phyloP scores from a whole-genome alignment of 176 grass and related monocot species.

The Phoenix dactylifera region DNA sequence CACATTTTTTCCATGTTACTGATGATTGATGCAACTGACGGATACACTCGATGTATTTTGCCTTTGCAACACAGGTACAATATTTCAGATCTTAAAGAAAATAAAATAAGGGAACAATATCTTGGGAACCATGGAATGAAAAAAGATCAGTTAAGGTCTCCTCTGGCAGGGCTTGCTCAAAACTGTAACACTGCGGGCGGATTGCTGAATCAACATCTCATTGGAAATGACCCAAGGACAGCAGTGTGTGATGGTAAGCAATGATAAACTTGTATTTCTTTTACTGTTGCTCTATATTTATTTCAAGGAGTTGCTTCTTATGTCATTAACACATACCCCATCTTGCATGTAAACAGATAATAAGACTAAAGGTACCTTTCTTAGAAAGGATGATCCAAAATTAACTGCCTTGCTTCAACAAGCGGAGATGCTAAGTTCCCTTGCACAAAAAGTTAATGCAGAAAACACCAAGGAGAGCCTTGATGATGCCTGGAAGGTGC shows the following conservation, averaged over 20 bases:
- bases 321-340: background rate
- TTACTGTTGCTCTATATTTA: conserved; percentile 13
- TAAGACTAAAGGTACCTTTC: conserved; percentile 41
- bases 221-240: conserved; percentile 13
- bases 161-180: conserved; percentile 47
- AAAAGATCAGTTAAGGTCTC: conserved; percentile 36
- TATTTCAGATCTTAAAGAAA: conserved; percentile 43
- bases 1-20: too few relatives aligned
- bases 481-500: conserved; percentile 95
- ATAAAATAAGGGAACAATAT: conserved; percentile 25
- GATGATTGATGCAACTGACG: conserved; percentile 1
- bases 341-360: conserved; percentile 24
- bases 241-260: conserved; percentile 15
- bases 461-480: conserved; percentile 62
- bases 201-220: conserved; percentile 20
- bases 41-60: background rate
- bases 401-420: conserved; percentile 68
- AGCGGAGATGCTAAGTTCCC: conserved; percentile 72
- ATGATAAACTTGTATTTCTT: conserved; percentile 9
- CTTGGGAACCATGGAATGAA: conserved; percentile 26
- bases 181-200: conserved; percentile 20
- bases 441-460: conserved; percentile 75
- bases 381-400: conserved; percentile 80
- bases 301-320: background rate
- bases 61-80: conserved; percentile 34